Base-by-base conservation (phyloP, 2,329 filamentous ascomycete species). In the Aureobasidium namibiae region DNA sequence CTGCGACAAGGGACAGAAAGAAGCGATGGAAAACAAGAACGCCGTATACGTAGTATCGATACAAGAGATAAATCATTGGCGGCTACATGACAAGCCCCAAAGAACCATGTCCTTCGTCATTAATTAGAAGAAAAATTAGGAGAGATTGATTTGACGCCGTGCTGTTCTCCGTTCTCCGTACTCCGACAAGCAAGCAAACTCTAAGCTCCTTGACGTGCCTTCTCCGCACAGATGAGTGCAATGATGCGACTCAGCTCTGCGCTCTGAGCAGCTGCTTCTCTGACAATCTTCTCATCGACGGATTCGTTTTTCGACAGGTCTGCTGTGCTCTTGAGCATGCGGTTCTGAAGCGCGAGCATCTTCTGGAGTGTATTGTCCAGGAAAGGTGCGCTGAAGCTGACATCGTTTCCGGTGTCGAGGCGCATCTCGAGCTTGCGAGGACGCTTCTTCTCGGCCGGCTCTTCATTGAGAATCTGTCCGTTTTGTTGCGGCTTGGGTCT, bases 341-440 rank as follows among this genome's bases (percentile, higher is more conserved):
- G 70, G 65, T 78, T 77, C 62, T 79, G 77, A 45, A 80, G 69
- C 11, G 72, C 67, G 52, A 80, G 67, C 68, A 80, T 75, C 72
- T 79, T 80, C 56, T 74, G 70, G 1, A 80, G 71, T 5, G 77
- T 79, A 66, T 79, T 80, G 70, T 80, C 77, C 56, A 80, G 75
- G 71, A 80, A 80, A 0, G 77, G 76, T 1, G 77, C 77, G n/a
- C 75, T 77, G 69, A 80, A 80, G 36, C 74, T 75, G 61, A 80
- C 70, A 59, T 72, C 72, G 46, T 62, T 63, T 8, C 57, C 45
- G 56, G 69, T 70, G 31, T 72, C 73, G 4, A 79, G 71, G 21
- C 77, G 71, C 71, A 80, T 77, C 61, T 80, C 77, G 46, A 80
- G 75, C 64, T 80, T 80, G 36, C 77, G 71, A 3, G 77, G 77